Conservation (phyloP, 2,329 filamentous ascomycete genomes). For the Xylariales sp. region DNA sequence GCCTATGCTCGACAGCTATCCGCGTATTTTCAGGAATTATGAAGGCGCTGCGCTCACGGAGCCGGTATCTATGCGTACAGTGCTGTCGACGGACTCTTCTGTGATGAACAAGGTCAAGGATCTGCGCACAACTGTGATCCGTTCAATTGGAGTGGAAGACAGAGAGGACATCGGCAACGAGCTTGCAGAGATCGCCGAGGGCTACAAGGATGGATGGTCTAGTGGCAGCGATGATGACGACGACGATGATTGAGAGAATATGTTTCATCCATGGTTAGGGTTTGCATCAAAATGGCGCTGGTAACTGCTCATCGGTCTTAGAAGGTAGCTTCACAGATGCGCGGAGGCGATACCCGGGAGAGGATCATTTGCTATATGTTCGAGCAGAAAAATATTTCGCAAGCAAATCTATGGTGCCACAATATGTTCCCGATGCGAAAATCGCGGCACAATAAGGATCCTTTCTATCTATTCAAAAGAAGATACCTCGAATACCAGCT, state of each 20-base stretch:
- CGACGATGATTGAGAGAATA: slow-evolving; percentile 40
- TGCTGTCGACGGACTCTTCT: slow-evolving; percentile 69
- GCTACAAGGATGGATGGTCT: slow-evolving; percentile 84
- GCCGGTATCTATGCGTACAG: slow-evolving; percentile 47
- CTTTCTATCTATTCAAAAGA: too few species aligned
- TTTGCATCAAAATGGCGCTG: too few species aligned
- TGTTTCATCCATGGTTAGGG: too few species aligned
- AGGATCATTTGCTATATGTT: too few species aligned
- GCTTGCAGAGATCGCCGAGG: slow-evolving; percentile 77
- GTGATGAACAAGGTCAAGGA: slow-evolving; percentile 66
- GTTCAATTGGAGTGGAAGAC: slow-evolving; percentile 68
- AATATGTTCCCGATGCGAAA: too few species aligned
- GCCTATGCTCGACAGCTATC: slow-evolving; percentile 80
- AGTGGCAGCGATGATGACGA: slow-evolving; percentile 71
- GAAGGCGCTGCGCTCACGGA: slow-evolving; percentile 28
- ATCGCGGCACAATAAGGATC: too few species aligned
- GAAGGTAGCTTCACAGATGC: too few species aligned
- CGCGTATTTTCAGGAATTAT: slow-evolving; percentile 60
- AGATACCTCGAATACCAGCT: too few species aligned
- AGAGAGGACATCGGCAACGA: slow-evolving; percentile 79
- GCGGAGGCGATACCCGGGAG: too few species aligned
- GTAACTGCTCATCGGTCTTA: too few species aligned
- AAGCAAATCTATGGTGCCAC: too few species aligned
- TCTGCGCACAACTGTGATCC: slow-evolving; percentile 59
- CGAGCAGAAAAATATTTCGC: too few species aligned